These are phyloP conservation scores for Wallemia ichthyophaga DNA, from an alignment of 1,284 basidiomycete genomes.

Conservation along the genomic window DNA sequence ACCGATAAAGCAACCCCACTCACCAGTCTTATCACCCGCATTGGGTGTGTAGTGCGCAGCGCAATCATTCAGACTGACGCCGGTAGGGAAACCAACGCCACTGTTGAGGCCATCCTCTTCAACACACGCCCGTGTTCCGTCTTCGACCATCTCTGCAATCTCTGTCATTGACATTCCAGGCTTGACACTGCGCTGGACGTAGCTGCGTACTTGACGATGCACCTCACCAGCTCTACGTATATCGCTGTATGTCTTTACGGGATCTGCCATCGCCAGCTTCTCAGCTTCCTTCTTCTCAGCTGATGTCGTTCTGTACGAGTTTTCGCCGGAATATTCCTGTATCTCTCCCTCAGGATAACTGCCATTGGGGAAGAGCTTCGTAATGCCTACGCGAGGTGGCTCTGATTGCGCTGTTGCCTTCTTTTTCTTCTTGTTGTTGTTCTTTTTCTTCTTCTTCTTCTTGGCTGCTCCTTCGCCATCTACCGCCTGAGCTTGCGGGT, in stretches of 20 bases:
- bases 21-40: constrained; percentile 62
- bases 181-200: constrained; percentile 52
- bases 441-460: constrained; percentile 33
- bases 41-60: constrained; percentile 96
- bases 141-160: constrained; percentile 78
- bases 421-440: constrained; percentile 13
- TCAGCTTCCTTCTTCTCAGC: constrained; percentile 72
- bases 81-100: constrained; percentile 90
- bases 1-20: constrained; percentile 9
- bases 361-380: constrained; percentile 62
- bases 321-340: constrained; percentile 52
- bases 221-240: constrained; percentile 81
- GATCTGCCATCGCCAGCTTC: constrained; percentile 40
- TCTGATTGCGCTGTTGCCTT: constrained; percentile 33
- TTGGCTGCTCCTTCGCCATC: constrained; percentile 19
- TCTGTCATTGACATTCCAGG: constrained; percentile 88
- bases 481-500: neutral
- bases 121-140: constrained; percentile 60
- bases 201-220: constrained; percentile 65
- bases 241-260: constrained; percentile 50
- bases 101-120: constrained; percentile 64
- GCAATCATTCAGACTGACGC: constrained; percentile 70
- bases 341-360: constrained; percentile 74
- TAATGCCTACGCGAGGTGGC: constrained; percentile 68
- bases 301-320: constrained; percentile 55